These are phyloP conservation scores for Lotmaria passim DNA, from an alignment of 208 protist species.

Conservation along the genomic window DNA sequence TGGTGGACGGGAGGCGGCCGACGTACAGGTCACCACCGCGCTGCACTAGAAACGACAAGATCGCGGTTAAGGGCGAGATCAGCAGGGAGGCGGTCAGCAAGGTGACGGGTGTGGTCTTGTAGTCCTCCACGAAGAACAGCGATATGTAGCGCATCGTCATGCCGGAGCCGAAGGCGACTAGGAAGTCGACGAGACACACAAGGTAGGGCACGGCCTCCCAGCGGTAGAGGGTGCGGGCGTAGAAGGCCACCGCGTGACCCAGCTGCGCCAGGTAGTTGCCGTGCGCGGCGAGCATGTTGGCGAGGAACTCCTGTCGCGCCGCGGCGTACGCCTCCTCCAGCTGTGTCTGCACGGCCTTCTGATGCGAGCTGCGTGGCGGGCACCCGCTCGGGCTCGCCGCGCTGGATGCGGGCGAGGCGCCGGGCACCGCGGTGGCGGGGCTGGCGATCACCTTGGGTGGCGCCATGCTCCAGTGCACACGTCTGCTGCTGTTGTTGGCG, in stretches of 20 bases:
- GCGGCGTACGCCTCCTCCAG: constrained; percentile 21
- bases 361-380: constrained; percentile 7
- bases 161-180: constrained; percentile 52
- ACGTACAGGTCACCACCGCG: constrained; percentile 22
- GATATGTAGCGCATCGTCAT: constrained; percentile 57
- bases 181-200: constrained; percentile 52
- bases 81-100: constrained; percentile 31
- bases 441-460: constrained; percentile 4
- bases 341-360: constrained; percentile 15
- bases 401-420: constrained; percentile 1
- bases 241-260: constrained; percentile 1
- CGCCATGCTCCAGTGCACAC: constrained; percentile 18
- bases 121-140: constrained; percentile 51
- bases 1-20: constrained; percentile 36
- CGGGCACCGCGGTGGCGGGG: neutral
- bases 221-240: constrained; percentile 1
- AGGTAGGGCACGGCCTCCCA: constrained; percentile 52
- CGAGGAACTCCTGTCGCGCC: constrained; percentile 9
- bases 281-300: neutral
- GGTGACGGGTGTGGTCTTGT: constrained; percentile 27
- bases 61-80: constrained; percentile 24
- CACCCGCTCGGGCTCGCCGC: constrained; percentile 12
- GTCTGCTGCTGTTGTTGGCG: neutral
- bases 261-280: constrained; percentile 7
- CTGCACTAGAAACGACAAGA: constrained; percentile 28